Evolutionary conservation across 768 basidiomycete genomes (phyloP).

Genomic region (Russula foetens): DNA sequence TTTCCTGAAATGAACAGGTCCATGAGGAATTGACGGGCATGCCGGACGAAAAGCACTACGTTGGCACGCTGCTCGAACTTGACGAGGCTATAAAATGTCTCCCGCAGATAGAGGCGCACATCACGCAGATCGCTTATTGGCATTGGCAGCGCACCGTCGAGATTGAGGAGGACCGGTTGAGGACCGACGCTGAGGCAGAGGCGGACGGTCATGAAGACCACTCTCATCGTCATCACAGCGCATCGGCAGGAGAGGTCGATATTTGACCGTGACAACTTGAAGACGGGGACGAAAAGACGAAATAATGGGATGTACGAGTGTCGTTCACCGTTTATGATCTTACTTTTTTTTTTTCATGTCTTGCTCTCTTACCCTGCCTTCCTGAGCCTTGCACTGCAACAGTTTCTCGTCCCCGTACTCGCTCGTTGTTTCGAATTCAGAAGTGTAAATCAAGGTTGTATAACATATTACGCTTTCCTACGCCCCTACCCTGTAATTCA

Average conservation of each 20-base stretch:
- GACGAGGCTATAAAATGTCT: constrained; percentile 37
- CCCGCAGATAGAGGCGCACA: constrained; percentile 22
- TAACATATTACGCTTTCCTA: no score
- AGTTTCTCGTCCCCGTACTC: background rate
- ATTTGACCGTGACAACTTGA: no score
- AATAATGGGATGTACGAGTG: no score
- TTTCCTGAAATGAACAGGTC: constrained; percentile 28
- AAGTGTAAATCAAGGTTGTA: no score
- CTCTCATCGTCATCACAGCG: background rate
- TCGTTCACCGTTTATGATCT: no score
- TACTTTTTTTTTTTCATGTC: no score
- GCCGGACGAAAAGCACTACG: constrained; percentile 46
- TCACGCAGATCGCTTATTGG: constrained; percentile 35
- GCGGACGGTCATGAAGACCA: background rate
- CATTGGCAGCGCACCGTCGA: constrained; percentile 25
- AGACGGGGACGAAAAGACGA: no score
- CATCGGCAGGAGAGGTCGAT: background rate
- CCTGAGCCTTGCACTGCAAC: no score
- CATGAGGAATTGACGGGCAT: constrained; percentile 45
- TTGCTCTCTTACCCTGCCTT: no score
- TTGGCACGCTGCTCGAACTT: constrained; percentile 34
- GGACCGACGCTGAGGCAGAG: background rate
- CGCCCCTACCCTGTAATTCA: no score
- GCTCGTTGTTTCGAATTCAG: background rate
- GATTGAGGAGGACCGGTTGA: background rate